These are phyloP conservation scores for Rhamnella rubrinervis DNA, from an alignment of 331 rosid genomes.

Conservation along the genomic window DNA sequence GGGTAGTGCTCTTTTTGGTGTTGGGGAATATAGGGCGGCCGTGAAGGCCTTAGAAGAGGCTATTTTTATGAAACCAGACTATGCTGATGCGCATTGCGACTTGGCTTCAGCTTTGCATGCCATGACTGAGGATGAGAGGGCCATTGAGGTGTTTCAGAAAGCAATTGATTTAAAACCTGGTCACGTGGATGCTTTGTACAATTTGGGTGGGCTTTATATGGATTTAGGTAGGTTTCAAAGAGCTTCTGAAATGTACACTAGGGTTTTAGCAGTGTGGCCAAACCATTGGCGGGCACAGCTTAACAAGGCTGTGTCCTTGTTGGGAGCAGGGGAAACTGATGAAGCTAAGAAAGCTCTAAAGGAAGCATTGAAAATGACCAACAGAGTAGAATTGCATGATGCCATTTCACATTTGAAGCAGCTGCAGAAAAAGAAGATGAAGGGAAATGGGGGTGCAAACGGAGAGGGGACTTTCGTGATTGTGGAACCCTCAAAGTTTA, in stretches of 20 bases:
- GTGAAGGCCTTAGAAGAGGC: constrained; percentile 55
- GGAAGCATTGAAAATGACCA: constrained; percentile 58
- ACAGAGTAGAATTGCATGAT: constrained; percentile 58
- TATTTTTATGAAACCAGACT: constrained; percentile 52
- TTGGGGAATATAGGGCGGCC: constrained; percentile 54
- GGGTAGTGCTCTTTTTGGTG: constrained; percentile 59
- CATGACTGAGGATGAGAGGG: constrained; percentile 48
- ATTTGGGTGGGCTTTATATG: constrained; percentile 59
- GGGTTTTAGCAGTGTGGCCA: constrained; percentile 55
- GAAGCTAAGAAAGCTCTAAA: constrained; percentile 52
- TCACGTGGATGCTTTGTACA: constrained; percentile 51
- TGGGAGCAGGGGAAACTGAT: constrained; percentile 53
- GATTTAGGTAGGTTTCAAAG: constrained; percentile 48
- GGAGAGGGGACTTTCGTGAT: constrained; percentile 44
- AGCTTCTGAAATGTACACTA: constrained; percentile 57
- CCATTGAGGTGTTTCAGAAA: constrained; percentile 47
- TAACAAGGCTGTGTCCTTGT: constrained; percentile 53
- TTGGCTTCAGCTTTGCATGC: constrained; percentile 58
- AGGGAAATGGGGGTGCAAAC: constrained; percentile 34
- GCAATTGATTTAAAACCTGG: constrained; percentile 57
- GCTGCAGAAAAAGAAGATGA: constrained; percentile 49
- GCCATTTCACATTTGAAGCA: constrained; percentile 57
- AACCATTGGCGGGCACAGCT: constrained; percentile 65
- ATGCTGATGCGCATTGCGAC: constrained; percentile 59
- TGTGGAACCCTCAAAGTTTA: constrained; percentile 42